Evolutionary conservation across 148 eudicot genomes (phyloP), one percentile per base, ranked within the genome.

Genomic region (Nepenthes gracilis): DNA sequence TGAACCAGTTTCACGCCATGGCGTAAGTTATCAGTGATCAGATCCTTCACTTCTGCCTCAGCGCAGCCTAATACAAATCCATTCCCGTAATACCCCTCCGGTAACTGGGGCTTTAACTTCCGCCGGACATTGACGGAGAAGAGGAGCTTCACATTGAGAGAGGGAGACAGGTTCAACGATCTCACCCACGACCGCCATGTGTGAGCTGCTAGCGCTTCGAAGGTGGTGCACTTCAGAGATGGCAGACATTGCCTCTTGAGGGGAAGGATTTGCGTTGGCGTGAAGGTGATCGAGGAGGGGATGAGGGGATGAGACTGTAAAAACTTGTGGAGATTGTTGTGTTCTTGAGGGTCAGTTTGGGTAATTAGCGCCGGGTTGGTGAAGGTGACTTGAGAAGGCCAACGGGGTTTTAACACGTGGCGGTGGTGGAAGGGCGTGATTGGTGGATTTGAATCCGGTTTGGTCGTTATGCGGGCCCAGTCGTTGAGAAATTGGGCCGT

Each of bases 181-280:
- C 67, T 73, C 12, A 72, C 87, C 98, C 98, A 92, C 12, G 87
- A 72, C 6, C 84, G 90, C 98, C 98, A 92, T 9, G 96, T 88
- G 75, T 92, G 98, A 12, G 85, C 71, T 6, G 98, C 98, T 11
- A 92, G 35, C 55, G 78, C 77, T 66, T 92, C 98, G 35, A 92
- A 92, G 45, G 81, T 79, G 74, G 98, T 85, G 78, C 94, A 86
- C 78, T 92, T 92, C 60, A 77, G 60, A 6, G 88, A 85, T 9
- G 96, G 96, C 0, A 50, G 60, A 34, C 81, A 70, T 12, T 82
- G 92, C 11, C 75, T 74, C 60, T 84, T 92, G 13, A 92, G 78
- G 61, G 67, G 54, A 9, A 84, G 80, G 15, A 92, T 77, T 6
- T 80, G 80, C 14, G 82, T 73, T 35, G 73, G 59, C 59, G 72